phyloP scores from a whole-genome alignment of 768 basidiomycete species.

The Lactarius sanguifluus region DNA sequence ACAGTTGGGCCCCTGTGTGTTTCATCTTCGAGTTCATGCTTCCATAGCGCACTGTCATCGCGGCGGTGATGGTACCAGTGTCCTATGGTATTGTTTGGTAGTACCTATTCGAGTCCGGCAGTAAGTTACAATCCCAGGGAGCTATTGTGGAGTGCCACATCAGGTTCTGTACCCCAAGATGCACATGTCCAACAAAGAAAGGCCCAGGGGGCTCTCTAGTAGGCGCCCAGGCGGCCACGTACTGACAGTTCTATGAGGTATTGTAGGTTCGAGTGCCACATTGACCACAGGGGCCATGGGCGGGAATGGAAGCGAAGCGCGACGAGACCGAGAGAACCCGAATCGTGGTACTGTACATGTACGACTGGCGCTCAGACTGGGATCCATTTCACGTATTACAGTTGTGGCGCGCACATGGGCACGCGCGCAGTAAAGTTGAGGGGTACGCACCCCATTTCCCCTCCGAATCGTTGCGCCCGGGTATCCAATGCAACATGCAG shows the following conservation, averaged over 20 bases:
- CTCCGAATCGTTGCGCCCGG: background rate
- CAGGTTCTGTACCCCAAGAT: background rate
- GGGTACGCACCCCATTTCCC: background rate
- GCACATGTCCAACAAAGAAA: background rate
- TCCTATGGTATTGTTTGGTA: background rate
- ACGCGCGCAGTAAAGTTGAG: background rate
- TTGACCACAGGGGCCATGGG: slow-evolving; percentile 1
- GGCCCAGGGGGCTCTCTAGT: background rate
- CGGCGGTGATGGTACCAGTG: background rate
- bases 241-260: background rate
- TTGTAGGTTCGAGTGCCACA: background rate
- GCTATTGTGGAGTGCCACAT: background rate
- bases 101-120: background rate
- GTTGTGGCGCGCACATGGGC: background rate
- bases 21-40: background rate
- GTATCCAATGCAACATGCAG: background rate
- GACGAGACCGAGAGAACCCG: background rate
- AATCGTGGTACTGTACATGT: background rate
- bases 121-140: background rate
- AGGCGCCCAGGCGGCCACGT: background rate
- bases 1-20: background rate
- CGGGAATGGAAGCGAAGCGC: background rate
- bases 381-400: background rate
- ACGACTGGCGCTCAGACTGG: background rate
- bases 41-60: background rate